Conservation (phyloP, 306 rosid species). For the Abrus pulchellus region DNA sequence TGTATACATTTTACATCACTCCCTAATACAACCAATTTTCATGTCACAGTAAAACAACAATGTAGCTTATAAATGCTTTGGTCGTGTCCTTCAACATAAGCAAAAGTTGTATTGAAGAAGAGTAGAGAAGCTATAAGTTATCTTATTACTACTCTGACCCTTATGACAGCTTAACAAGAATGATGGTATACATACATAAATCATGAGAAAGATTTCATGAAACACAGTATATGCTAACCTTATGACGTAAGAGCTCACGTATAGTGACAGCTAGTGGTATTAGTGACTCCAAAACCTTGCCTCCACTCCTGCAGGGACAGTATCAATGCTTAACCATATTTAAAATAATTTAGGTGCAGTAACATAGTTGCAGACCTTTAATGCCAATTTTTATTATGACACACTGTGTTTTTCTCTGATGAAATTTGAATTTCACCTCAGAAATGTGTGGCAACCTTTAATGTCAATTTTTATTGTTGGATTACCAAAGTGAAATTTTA, state of each 20-base stretch:
- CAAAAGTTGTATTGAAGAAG: not conserved
- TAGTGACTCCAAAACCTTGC: conserved; percentile 66
- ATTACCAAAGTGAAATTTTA: too few relatives aligned
- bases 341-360: not conserved
- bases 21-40: not conserved
- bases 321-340: conserved; percentile 39
- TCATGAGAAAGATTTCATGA: not conserved
- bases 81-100: not conserved
- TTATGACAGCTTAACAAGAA: conserved; percentile 1
- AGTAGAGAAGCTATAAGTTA: not conserved
- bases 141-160: not conserved
- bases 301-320: conserved; percentile 66
- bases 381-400: too few relatives aligned
- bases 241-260: conserved; percentile 69
- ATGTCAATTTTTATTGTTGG: too few relatives aligned
- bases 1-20: not conserved
- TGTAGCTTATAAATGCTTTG: conserved; percentile 4
- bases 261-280: conserved; percentile 66
- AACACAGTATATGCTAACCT: conserved; percentile 60
- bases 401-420: too few relatives aligned
- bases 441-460: too few relatives aligned
- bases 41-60: not conserved
- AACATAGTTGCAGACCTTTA: too few relatives aligned
- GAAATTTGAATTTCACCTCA: too few relatives aligned
- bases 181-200: not conserved